Percentiles rank a stretch among this genome's conserved stretches.
These are phyloP conservation scores for Talaromyces stipitatus DNA, from an alignment of 495 filamentous ascomycete species.

Conservation along the genomic window DNA sequence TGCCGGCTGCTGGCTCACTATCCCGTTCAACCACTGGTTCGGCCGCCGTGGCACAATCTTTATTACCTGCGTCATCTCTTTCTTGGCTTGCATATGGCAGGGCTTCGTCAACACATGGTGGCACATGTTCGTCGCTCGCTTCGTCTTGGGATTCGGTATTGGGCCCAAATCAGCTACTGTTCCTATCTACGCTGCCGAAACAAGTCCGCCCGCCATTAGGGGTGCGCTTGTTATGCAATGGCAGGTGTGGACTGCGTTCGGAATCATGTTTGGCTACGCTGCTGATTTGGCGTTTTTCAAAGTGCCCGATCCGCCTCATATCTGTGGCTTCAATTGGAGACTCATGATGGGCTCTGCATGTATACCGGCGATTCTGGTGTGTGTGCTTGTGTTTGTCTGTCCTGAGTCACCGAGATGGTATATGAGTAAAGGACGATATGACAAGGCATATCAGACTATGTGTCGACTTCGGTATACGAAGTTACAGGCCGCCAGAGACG, in stretches of 20 bases:
- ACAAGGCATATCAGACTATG: slow-evolving; percentile 60
- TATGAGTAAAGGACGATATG: slow-evolving; percentile 59
- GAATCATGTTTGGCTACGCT: slow-evolving; percentile 70
- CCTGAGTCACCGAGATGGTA: slow-evolving; percentile 77
- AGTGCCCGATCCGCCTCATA: slow-evolving; percentile 45
- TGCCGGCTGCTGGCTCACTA: slow-evolving; percentile 75
- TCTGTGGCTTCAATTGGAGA: slow-evolving; percentile 68
- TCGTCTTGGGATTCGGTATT: slow-evolving; percentile 68
- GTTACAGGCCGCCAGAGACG: slow-evolving; percentile 71
- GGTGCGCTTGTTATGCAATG: slow-evolving; percentile 75
- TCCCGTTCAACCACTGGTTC: slow-evolving; percentile 69
- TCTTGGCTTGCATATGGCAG: slow-evolving; percentile 69
- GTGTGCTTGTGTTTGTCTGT: slow-evolving; percentile 60
- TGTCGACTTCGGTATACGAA: slow-evolving; percentile 58
- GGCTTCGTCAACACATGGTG: slow-evolving; percentile 68
- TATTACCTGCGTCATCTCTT: slow-evolving; percentile 59
- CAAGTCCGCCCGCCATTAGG: slow-evolving; percentile 60
- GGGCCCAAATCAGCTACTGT: slow-evolving; percentile 77
- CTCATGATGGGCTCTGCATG: slow-evolving; percentile 77
- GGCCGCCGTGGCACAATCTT: slow-evolving; percentile 83
- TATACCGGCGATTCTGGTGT: slow-evolving; percentile 65
- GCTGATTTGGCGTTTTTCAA: slow-evolving; percentile 66
- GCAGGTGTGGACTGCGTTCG: slow-evolving; percentile 86
- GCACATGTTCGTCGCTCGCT: slow-evolving; percentile 66
- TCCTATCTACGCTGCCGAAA: slow-evolving; percentile 73